A percentile compares a stretch with the other conserved stretches of the same genome.
Conservation (phyloP, 2,329 filamentous ascomycete species). For the Ambrosiella beaveri region DNA sequence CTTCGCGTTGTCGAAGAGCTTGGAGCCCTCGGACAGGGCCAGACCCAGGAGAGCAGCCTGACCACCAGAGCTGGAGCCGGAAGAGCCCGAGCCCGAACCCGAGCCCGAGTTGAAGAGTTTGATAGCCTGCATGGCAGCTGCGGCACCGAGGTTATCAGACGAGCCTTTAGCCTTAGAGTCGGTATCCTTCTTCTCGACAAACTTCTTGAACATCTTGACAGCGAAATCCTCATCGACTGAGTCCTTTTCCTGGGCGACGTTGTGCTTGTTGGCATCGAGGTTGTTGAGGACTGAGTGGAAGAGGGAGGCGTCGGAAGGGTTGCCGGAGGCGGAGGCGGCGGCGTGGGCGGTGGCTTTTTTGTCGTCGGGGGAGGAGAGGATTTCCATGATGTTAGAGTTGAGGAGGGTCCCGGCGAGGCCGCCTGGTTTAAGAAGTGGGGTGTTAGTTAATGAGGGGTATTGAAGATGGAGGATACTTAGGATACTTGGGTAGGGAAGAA, state of each 20-base stretch:
- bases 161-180: conserved; percentile 29
- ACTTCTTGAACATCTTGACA: conserved; percentile 56
- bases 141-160: conserved; percentile 42
- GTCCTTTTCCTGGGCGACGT: conserved; percentile 27
- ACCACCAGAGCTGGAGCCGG: conserved; percentile 4
- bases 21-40: conserved; percentile 75
- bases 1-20: conserved; percentile 46
- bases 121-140: conserved; percentile 65
- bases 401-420: conserved; percentile 14
- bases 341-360: conserved; percentile 30
- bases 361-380: conserved; percentile 29
- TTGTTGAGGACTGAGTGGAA: conserved; percentile 32
- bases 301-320: conserved; percentile 28
- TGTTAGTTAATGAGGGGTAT: background rate
- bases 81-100: conserved; percentile 30
- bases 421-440: background rate
- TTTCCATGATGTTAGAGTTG: conserved; percentile 11
- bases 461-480: background rate
- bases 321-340: conserved; percentile 29
- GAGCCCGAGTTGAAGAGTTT: conserved; percentile 55
- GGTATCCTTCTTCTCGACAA: conserved; percentile 41
- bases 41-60: conserved; percentile 71
- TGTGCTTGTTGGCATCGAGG: conserved; percentile 32
- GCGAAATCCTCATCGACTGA: conserved; percentile 41
- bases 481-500: background rate